These are phyloP conservation scores for Fusarium metavorans DNA, from an alignment of 2,329 filamentous ascomycete genomes.

Conservation along the genomic window DNA sequence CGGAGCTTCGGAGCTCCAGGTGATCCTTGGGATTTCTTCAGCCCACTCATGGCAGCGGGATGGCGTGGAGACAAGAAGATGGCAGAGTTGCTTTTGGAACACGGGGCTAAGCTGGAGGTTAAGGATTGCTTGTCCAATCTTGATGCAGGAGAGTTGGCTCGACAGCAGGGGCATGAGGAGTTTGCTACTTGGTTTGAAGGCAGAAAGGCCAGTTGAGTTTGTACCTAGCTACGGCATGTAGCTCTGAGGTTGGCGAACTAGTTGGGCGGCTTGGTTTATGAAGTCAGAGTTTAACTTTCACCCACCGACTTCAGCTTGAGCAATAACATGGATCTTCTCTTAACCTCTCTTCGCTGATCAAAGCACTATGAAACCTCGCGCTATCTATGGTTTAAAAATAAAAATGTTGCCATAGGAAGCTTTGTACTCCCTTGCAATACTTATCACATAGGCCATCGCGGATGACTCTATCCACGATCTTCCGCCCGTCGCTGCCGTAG, in stretches of 20 bases:
- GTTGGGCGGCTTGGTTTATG: neutral
- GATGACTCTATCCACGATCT: too few species aligned
- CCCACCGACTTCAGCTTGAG: neutral
- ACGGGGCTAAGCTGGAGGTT: neutral
- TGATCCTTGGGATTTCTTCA: neutral
- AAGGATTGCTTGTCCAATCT: neutral
- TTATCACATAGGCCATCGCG: neutral
- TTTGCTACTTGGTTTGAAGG: neutral
- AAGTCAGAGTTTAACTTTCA: neutral
- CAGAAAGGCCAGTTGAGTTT: neutral
- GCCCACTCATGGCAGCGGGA: neutral
- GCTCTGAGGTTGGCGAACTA: neutral
- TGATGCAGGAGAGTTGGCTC: neutral
- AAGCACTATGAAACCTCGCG: fast-evolving
- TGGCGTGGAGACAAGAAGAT: neutral
- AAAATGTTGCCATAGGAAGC: neutral
- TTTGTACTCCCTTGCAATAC: neutral
- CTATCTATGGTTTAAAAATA: neutral
- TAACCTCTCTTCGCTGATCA: neutral
- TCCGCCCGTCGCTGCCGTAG: neutral
- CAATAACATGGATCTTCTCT: neutral
- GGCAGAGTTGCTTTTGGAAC: neutral
- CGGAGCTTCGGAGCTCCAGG: neutral
- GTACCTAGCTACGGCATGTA: neutral
- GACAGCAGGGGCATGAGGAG: neutral